Evolutionary conservation across 83 land plant genomes (phyloP).

Genomic region (Diphasiastrum complanatum): DNA sequence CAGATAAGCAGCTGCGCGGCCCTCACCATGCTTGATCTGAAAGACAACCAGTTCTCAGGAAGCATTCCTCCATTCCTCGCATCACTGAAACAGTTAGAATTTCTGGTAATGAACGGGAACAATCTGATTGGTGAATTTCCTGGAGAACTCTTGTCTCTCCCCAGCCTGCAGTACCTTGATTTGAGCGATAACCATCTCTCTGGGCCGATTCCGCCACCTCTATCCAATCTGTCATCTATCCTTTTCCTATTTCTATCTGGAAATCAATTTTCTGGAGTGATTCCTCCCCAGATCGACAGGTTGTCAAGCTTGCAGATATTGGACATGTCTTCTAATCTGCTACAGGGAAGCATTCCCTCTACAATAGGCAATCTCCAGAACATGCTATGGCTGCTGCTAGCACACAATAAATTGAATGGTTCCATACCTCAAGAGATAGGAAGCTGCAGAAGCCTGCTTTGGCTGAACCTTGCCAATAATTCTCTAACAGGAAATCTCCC

Average conservation of each 20-base stretch:
- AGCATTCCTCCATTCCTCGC: slow-evolving; percentile 5
- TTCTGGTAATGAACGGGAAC: slow-evolving; percentile 1
- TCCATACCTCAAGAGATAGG: too few species aligned
- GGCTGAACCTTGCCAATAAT: not conserved
- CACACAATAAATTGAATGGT: too few species aligned
- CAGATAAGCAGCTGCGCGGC: too few species aligned
- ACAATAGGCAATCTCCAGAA: too few species aligned
- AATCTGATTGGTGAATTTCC: slow-evolving; percentile 11
- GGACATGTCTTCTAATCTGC: too few species aligned
- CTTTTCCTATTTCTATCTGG: not conserved
- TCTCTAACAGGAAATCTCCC: not conserved
- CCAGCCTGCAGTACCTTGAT: not conserved
- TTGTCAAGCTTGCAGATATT: too few species aligned
- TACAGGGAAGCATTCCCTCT: too few species aligned
- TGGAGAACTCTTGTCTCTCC: not conserved
- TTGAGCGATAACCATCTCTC: slow-evolving; percentile 14
- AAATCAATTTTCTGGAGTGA: not conserved
- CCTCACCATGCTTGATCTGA: slow-evolving; percentile 1
- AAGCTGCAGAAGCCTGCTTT: too few species aligned
- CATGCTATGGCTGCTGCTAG: too few species aligned
- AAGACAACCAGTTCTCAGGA: not conserved
- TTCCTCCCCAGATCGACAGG: too few species aligned
- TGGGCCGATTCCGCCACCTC: not conserved
- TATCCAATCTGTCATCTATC: not conserved
- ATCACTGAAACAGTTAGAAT: not conserved